Base-by-base conservation (phyloP, 805 yeast genomes). In the Saturnispora zaruensis region DNA sequence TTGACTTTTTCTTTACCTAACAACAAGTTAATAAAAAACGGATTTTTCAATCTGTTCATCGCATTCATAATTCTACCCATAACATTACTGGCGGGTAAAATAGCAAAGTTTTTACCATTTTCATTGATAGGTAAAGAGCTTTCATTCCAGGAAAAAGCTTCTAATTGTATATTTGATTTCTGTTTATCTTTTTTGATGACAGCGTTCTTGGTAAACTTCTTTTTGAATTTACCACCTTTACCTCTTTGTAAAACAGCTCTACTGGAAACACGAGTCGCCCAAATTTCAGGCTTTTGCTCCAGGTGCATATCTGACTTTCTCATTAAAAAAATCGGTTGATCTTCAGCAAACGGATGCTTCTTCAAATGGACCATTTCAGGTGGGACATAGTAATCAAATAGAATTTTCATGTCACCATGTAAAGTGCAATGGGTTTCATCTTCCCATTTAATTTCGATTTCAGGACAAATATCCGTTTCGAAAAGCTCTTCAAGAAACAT, bases 71-170 rank as follows among this genome's bases (percentile, higher is more conserved):
- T 80, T 62, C 89, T 68, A 41, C 78, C 74, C 5, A 80, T 76
- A 3, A 84, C 83, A 5, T 78, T 77, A 7, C 84, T 77, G 20
- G 81, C 79, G 0, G 88, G 87, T 45, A 83, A 58, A 11, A 84
- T 59, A 32, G 67, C 64, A 55, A 61, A 60, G 13, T 58, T 59
- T 38, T 63, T 60, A 6, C 71, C 68, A 1, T 45, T 30, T 9
- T 61, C 55, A 6, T 59, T 57, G 3, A 57, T 42, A 14, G 66
- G 67, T 25, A 64, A 37, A 14, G 58, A 54, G 4, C 45, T 41
- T 30, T 66, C 66, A 57, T 81, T 82, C 88, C 89, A 82, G 14
- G 72, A 68, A 58, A 74, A 81, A 20, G 79, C 67, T 49, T 75
- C 75, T 30, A 82, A 62, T 16, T 78, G 66, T 46, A 82, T 62